Percentiles rank a stretch among this genome's conserved stretches.
Conservation (phyloP, 1,139 yeast species). For the Zygotorulaspora mrakii region DNA sequence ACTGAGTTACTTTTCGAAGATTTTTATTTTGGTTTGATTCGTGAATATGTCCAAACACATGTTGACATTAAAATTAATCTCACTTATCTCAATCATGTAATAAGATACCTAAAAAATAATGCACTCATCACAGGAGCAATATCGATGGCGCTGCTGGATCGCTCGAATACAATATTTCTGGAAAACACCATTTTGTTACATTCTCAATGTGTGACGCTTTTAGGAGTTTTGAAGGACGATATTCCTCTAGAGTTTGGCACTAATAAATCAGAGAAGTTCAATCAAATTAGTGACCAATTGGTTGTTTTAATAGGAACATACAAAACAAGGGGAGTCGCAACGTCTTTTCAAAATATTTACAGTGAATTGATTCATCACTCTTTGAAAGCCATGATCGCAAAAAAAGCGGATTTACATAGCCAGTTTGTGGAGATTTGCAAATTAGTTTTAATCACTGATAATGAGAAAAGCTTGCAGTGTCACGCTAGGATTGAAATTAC, state of each 20-base stretch:
- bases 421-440: conserved; percentile 10
- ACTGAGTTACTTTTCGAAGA: conserved; percentile 2
- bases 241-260: not conserved
- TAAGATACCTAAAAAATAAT: conserved; percentile 5
- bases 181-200: conserved; percentile 10
- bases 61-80: conserved; percentile 5
- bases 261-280: not conserved
- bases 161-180: conserved; percentile 15
- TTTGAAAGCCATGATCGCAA: not conserved
- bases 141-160: conserved; percentile 12
- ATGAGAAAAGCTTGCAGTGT: conserved; percentile 1
- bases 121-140: conserved; percentile 12
- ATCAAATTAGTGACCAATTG: not conserved
- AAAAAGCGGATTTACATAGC: conserved; percentile 4
- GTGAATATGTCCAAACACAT: conserved; percentile 3
- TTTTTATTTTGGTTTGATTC: conserved; percentile 9
- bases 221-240: conserved; percentile 6
- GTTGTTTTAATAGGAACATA: conserved; percentile 7
- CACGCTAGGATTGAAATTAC: conserved; percentile 6
- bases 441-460: conserved; percentile 5
- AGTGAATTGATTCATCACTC: conserved; percentile 2
- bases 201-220: conserved; percentile 3
- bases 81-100: conserved; percentile 6
- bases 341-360: conserved; percentile 8
- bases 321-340: conserved; percentile 10